Percentiles rank a stretch among this genome's conserved stretches.
These are phyloP conservation scores for Xerocomus cyaneibrunnescens DNA, from an alignment of 1,284 basidiomycete species.

Conservation along the genomic window DNA sequence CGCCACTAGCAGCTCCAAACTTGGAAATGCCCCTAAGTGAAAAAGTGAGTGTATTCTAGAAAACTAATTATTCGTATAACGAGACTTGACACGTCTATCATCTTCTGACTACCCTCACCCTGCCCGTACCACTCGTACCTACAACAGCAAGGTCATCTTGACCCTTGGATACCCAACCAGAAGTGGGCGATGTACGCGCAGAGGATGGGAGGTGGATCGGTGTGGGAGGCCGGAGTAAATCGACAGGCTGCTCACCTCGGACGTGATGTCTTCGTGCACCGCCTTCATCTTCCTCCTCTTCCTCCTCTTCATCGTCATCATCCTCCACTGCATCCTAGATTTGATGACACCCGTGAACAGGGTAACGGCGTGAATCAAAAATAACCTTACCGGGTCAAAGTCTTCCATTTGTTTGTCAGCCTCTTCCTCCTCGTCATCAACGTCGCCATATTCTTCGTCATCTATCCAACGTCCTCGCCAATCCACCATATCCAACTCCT, in stretches of 20 bases:
- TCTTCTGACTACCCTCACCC: slow-evolving; percentile 50
- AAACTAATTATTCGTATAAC: slow-evolving; percentile 11
- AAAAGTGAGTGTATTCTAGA: slow-evolving; percentile 2
- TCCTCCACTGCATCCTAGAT: slow-evolving; percentile 35
- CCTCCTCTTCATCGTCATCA: slow-evolving; percentile 65
- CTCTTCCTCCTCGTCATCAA: slow-evolving; percentile 61
- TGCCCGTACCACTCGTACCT: slow-evolving; percentile 34
- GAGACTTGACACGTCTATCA: slow-evolving; percentile 25
- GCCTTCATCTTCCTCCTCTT: slow-evolving; percentile 55
- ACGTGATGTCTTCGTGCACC: slow-evolving; percentile 36
- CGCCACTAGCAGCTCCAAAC: background rate
- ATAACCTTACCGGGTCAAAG: slow-evolving; percentile 69
- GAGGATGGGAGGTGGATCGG: slow-evolving; percentile 40
- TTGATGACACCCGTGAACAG: slow-evolving; percentile 10
- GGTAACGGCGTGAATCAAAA: background rate
- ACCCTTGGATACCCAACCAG: slow-evolving; percentile 37
- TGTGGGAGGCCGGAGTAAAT: slow-evolving; percentile 35
- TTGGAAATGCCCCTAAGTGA: slow-evolving; percentile 20
- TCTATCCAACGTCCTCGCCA: slow-evolving; percentile 85
- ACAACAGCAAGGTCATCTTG: slow-evolving; percentile 32
- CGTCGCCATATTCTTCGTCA: slow-evolving; percentile 64
- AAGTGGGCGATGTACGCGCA: slow-evolving; percentile 49
- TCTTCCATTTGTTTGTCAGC: slow-evolving; percentile 78
- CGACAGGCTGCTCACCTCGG: slow-evolving; percentile 36
- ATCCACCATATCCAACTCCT: slow-evolving; percentile 85